Evolutionary conservation across 2,329 filamentous ascomycete species (phyloP), one percentile per base, ranked within the genome.

Genomic region (Mycosphaerella arachidis): DNA sequence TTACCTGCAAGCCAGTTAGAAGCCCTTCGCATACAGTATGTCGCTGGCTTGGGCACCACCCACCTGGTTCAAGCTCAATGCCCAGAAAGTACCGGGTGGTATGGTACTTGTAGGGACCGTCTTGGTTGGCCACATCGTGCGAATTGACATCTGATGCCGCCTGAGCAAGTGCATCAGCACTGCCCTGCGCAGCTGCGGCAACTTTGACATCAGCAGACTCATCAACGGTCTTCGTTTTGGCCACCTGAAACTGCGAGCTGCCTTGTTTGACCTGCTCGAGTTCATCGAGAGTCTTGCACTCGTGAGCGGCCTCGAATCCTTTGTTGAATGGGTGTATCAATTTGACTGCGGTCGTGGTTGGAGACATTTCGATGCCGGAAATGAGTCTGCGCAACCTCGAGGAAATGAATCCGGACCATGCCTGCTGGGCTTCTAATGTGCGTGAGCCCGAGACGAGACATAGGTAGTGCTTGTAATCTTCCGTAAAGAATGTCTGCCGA

Each of bases 61-160:
- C 24, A 69, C 68, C 68, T 58, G 66, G 65, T 40, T 82, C 82
- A 57, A 97, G 77, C 68, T 93, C 89, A 52, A 97, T 81, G 37
- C 94, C 94, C 71, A 99, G 91, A 72, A 97, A 99, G 74, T 92
- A 93, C 1, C 92, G 97, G 27, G 91, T 92, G 0, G 93, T 97
- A 73, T 90, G 96, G 30, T 97, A 77, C 50, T 79, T 81, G 56
- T 77, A 75, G 35, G 77, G 75, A 61, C 78, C 75, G 29, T 78
- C 73, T 30, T 70, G 73, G 45, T 74, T 74, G 30, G 71, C 68
- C 45, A 73, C 71, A 46, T 16, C 50, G 29, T 59, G 55, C 12
- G 75, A 73, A 37, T 73, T 53, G 20, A 55, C 52, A 24, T 71
- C 70, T 48, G 77, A 20, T 8, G 55, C 53, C 9, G 60, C 75